Conservation (phyloP, 345 rosid genomes). For the Sonneratia caseolaris region DNA sequence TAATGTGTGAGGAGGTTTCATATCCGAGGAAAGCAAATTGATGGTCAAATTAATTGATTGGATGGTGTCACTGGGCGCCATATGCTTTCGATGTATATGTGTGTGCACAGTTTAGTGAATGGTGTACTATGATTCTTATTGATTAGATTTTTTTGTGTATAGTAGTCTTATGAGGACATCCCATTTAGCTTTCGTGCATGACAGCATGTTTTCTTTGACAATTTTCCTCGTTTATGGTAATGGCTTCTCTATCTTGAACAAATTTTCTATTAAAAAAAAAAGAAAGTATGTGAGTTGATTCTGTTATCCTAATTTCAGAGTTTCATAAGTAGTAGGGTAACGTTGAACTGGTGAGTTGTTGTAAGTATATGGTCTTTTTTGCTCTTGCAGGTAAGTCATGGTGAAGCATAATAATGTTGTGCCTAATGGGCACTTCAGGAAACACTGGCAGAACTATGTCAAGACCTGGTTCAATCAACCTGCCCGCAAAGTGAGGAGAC, state of each 20-base stretch:
- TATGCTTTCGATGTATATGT: not conserved
- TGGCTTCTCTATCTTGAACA: no score
- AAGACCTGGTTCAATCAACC: constrained; percentile 92
- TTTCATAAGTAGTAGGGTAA: no score
- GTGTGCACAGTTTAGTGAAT: not conserved
- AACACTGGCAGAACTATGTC: constrained; percentile 82
- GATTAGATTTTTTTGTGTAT: not conserved
- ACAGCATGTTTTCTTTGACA: not conserved
- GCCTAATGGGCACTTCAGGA: constrained; percentile 61
- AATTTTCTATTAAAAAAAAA: no score
- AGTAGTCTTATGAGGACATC: not conserved
- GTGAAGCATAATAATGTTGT: constrained; percentile 78
- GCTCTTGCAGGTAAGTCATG: constrained; percentile 27
- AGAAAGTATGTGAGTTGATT: not conserved
- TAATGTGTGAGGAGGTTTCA: not conserved
- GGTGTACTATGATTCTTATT: not conserved
- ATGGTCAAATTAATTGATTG: not conserved
- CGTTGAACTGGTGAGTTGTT: not conserved
- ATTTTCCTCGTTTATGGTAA: not conserved
- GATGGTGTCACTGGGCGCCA: no score
- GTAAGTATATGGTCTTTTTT: not conserved
- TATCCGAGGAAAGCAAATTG: no score
- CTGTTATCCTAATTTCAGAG: no score
- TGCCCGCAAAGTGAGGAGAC: constrained; percentile 63
- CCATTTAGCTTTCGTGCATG: no score